These are phyloP conservation scores for Sugiyamaella mastotermitis DNA, from an alignment of 805 yeast genomes.

Conservation along the genomic window DNA sequence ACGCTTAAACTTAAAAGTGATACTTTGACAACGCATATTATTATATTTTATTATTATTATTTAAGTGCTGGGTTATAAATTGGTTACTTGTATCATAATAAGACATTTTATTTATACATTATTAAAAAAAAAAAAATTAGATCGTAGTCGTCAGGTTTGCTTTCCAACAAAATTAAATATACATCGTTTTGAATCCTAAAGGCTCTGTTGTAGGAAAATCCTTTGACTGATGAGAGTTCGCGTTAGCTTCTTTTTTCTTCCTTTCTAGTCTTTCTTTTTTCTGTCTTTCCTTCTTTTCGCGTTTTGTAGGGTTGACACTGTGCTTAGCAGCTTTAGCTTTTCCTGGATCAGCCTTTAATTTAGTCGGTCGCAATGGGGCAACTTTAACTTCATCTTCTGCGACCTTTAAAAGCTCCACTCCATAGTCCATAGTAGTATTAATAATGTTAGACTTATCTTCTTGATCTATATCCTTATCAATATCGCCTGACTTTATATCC, in stretches of 20 bases:
- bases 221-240: too few species aligned
- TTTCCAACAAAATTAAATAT: too few species aligned
- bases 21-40: background rate
- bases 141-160: too few species aligned
- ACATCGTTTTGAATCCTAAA: too few species aligned
- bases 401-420: background rate
- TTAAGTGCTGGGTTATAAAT: too few species aligned
- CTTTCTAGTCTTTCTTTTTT: background rate
- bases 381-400: background rate
- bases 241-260: too few species aligned
- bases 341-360: background rate
- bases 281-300: conserved; percentile 1
- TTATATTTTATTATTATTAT: too few species aligned
- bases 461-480: conserved; percentile 1
- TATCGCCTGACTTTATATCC: background rate
- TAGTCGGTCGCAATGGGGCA: too few species aligned
- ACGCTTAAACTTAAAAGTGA: conserved; percentile 17
- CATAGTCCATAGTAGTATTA: background rate
- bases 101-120: too few species aligned
- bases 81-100: too few species aligned
- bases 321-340: background rate
- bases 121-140: too few species aligned
- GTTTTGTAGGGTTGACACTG: conserved; percentile 14
- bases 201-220: too few species aligned
- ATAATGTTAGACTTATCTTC: background rate